Conservation (phyloP, 441 rosid species). For the Erysimum pusillum region DNA sequence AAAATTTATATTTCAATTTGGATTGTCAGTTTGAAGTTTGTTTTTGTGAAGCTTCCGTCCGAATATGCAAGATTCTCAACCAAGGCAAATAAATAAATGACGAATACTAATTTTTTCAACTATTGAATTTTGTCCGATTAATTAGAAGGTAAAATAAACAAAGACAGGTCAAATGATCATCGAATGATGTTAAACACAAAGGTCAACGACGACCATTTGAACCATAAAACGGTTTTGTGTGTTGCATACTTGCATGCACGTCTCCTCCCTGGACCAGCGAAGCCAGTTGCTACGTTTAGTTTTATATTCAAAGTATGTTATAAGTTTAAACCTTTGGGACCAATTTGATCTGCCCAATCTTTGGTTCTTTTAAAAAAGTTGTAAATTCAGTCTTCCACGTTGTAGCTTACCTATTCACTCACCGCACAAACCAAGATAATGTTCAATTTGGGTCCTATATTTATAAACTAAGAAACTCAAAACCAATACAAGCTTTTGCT, state of each 20-base stretch:
- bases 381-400: conserved; percentile 12
- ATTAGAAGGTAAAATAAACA: conserved; percentile 2
- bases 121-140: conserved; percentile 8
- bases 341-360: conserved; percentile 15
- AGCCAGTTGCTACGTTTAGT: not conserved
- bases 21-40: not conserved
- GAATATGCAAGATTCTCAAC: not conserved
- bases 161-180: conserved; percentile 14
- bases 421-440: not conserved
- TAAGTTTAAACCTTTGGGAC: not conserved
- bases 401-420: conserved; percentile 6
- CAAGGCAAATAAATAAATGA: not conserved
- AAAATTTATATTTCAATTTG: not conserved
- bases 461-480: not conserved
- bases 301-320: not conserved
- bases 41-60: not conserved
- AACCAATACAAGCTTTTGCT: not conserved
- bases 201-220: conserved; percentile 23
- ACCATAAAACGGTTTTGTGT: conserved; percentile 10
- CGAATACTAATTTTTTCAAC: not conserved
- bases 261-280: conserved; percentile 29
- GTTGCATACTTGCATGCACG: conserved; percentile 44
- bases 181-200: conserved; percentile 1
- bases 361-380: conserved; percentile 2
- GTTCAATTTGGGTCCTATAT: not conserved